Evolutionary conservation across 2,329 filamentous ascomycete species (phyloP).

Genomic region (Fusarium haematococcum): DNA sequence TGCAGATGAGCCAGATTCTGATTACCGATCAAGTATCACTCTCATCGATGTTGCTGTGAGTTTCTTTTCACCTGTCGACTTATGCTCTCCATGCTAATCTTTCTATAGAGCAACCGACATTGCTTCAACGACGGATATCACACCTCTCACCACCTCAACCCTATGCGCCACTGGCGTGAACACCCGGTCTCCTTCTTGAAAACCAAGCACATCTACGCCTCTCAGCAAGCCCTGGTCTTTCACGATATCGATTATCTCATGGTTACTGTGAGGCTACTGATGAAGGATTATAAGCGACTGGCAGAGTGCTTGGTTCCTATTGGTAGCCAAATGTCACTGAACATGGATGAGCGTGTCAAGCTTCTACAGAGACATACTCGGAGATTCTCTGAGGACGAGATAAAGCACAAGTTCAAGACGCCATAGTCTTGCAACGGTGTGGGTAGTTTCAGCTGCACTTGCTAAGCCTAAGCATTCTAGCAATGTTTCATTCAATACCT

Average conservation of each 20-base stretch:
- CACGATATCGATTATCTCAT: conserved; percentile 85
- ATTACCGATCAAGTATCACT: conserved; percentile 83
- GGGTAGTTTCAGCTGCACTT: background rate
- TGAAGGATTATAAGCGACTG: conserved; percentile 77
- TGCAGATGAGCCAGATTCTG: conserved; percentile 78
- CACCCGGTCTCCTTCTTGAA: conserved; percentile 80
- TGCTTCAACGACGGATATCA: conserved; percentile 89
- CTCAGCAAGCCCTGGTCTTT: conserved; percentile 79
- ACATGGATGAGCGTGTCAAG: conserved; percentile 56
- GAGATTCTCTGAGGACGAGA: conserved; percentile 42
- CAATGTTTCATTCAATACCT: background rate
- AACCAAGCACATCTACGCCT: conserved; percentile 74
- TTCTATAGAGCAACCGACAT: conserved; percentile 78
- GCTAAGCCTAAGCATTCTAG: background rate
- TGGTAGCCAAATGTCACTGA: conserved; percentile 76
- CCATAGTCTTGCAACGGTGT: background rate
- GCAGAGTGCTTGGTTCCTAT: conserved; percentile 80
- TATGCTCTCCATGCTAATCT: conserved; percentile 1
- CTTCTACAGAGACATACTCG: conserved; percentile 40
- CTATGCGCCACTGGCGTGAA: conserved; percentile 83
- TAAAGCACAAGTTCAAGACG: conserved; percentile 36
- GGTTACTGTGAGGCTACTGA: conserved; percentile 75
- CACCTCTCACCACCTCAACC: conserved; percentile 84
- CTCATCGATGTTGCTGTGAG: conserved; percentile 81
- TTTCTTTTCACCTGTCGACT: conserved; percentile 5